These are phyloP conservation scores for Chaetoceros muelleri DNA, from an alignment of 108 stramenopile genomes.

Conservation along the genomic window DNA sequence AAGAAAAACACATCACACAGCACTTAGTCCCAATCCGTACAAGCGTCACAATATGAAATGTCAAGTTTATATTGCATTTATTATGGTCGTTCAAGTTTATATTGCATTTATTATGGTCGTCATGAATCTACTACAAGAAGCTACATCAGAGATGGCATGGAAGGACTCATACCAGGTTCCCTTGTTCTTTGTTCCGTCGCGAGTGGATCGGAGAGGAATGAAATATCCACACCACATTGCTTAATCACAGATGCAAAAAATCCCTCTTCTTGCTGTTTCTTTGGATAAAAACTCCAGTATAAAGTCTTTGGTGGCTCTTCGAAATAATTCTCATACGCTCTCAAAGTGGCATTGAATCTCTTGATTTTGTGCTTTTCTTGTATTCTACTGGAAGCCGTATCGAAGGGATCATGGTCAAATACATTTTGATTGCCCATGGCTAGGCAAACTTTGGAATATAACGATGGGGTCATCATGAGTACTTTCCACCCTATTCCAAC, in stretches of 20 bases:
- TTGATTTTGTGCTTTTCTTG: not conserved
- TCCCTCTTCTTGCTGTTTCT: not conserved
- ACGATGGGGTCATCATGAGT: slow-evolving; percentile 13
- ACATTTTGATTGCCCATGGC: slow-evolving; percentile 27
- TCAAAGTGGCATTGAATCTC: not conserved
- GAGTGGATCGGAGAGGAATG: not conserved
- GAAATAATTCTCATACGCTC: not conserved
- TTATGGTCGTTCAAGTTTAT: too few species aligned
- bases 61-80: too few species aligned
- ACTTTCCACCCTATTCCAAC: not conserved
- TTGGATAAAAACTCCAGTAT: not conserved
- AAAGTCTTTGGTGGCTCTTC: not conserved
- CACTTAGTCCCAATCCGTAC: too few species aligned
- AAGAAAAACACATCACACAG: too few species aligned
- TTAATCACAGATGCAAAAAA: not conserved
- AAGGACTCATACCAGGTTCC: not conserved
- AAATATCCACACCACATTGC: not conserved
- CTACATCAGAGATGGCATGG: too few species aligned
- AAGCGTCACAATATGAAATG: too few species aligned
- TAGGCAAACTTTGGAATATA: slow-evolving; percentile 67
- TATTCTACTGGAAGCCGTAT: not conserved
- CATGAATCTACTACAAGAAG: too few species aligned
- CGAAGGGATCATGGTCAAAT: not conserved
- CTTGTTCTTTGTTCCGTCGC: not conserved
- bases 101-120: too few species aligned